Evolutionary conservation across 2,329 filamentous ascomycete genomes (phyloP).

Genomic region (Phoma sp.): DNA sequence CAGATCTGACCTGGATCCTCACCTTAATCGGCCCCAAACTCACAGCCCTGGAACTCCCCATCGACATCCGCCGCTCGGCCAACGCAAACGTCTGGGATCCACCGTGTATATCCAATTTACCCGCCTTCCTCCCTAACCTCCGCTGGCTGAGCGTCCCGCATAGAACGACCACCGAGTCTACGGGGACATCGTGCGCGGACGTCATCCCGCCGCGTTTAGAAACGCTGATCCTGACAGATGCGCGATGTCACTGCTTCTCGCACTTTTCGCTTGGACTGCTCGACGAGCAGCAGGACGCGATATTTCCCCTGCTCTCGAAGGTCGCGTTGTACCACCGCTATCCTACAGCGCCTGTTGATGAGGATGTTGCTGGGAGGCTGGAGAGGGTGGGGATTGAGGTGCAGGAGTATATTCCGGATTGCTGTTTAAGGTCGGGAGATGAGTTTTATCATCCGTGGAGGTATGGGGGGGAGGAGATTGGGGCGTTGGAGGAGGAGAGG

Average conservation of each 20-base stretch:
- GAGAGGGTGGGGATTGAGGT: neutral
- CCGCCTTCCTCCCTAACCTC: neutral
- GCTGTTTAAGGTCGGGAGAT: neutral
- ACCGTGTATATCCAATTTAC: neutral
- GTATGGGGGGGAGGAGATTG: neutral
- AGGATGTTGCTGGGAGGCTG: neutral
- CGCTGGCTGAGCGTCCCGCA: slow-evolving; percentile 2
- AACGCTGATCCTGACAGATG: neutral
- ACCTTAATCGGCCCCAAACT: neutral
- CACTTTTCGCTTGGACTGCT: too few relatives aligned
- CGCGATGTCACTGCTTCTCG: neutral
- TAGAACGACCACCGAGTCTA: neutral
- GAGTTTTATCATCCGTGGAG: slow-evolving; percentile 4
- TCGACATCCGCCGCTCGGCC: neutral
- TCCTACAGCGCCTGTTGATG: neutral
- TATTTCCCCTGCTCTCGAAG: neutral
- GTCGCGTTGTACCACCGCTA: neutral
- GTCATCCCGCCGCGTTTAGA: neutral
- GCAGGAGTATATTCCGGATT: neutral
- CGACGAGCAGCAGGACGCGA: rapidly evolving
- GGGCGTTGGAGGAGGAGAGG: neutral
- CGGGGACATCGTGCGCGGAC: neutral
- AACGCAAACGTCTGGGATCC: neutral
- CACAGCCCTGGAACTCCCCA: neutral
- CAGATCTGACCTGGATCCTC: neutral